These are phyloP conservation scores for Pelargonium fulgidum DNA, from an alignment of 441 rosid genomes.

Conservation along the genomic window DNA sequence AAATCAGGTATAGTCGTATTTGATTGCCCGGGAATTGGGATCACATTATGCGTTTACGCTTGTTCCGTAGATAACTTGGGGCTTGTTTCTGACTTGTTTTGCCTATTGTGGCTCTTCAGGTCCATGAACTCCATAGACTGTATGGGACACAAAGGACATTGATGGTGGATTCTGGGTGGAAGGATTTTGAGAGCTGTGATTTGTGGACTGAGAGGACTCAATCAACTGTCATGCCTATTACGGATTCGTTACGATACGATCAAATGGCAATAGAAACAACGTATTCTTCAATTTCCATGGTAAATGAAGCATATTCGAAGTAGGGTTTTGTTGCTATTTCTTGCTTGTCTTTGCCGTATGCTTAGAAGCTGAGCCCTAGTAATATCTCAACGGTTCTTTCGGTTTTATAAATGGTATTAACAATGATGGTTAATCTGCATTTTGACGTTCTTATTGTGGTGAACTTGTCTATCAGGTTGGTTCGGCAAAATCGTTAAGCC, in stretches of 20 bases:
- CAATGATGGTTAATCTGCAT: not conserved
- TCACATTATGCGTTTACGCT: constrained; percentile 8
- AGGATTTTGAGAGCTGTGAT: constrained; percentile 20
- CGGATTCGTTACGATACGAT: constrained; percentile 18
- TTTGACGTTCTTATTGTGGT: too few species aligned
- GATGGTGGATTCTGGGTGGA: constrained; percentile 30
- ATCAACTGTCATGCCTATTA: constrained; percentile 17
- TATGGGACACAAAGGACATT: constrained; percentile 34
- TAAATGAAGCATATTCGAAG: constrained; percentile 18
- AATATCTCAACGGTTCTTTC: too few species aligned
- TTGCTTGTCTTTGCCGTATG: not conserved
- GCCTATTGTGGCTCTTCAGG: constrained; percentile 25
- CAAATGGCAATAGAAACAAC: constrained; percentile 16
- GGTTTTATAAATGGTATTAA: not conserved
- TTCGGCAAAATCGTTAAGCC: constrained; percentile 8
- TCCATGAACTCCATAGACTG: constrained; percentile 42
- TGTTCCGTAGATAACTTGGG: constrained; percentile 2
- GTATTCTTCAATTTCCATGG: constrained; percentile 25
- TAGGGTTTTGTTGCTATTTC: not conserved
- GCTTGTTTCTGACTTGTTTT: constrained; percentile 3
- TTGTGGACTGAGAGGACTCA: constrained; percentile 24
- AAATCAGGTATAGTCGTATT: constrained; percentile 34
- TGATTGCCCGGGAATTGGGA: constrained; percentile 7
- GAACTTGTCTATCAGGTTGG: constrained; percentile 29
- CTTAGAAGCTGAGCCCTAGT: too few species aligned